Base-by-base conservation (phyloP, 306 rosid species). In the Erythrophleum fordii region DNA sequence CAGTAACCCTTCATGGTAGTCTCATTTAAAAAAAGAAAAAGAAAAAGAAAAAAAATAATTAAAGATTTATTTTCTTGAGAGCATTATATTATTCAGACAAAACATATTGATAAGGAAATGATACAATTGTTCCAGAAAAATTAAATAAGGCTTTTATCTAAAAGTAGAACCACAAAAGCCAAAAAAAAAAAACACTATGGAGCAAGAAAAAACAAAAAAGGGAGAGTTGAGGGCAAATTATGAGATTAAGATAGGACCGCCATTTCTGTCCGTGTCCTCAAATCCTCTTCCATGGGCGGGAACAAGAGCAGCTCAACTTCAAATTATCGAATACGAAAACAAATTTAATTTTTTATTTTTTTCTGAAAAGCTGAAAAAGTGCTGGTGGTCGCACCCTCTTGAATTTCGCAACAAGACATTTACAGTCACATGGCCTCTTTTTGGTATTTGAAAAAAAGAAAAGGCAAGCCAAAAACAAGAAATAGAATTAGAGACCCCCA, bases 391-490 rank as follows among this genome's bases (percentile, higher is more conserved):
- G 22, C 80, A 39, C 70, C 26, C 46, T 4, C 69, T 90, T 85
- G 85, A 87, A 81, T 51, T 83, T 82, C 87, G 80, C 92, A 75
- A 73, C 82, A 52, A 46, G 77, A 52, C 85, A 81, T 83, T 79
- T 72, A 75, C 83, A 67, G 73, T 85, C 97, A 91, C 95, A 89
- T 89, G 93, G 88, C 76, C 6, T 35, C 66, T 55, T 68, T 67
- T 67, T 34, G 8, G 16, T 72, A 12, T 37, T 39, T 60, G 17
- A 10, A 58, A 11, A 46, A 48, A 10, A 61, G 71, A 73, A 84
- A 70, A 72, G 77, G 80, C 56, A 76, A 80, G 82, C 77, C 34
- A 69, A 87, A 84, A 68, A 66, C 87, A 86, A 85, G 83, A 77
- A 83, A 80, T 73, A 41, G 86, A 84, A 82, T n/a, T n/a, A n/a